Evolutionary conservation across 2,329 filamentous ascomycete genomes (phyloP), one percentile per base, ranked within the genome.

Genomic region (Colletotrichum shisoi): DNA sequence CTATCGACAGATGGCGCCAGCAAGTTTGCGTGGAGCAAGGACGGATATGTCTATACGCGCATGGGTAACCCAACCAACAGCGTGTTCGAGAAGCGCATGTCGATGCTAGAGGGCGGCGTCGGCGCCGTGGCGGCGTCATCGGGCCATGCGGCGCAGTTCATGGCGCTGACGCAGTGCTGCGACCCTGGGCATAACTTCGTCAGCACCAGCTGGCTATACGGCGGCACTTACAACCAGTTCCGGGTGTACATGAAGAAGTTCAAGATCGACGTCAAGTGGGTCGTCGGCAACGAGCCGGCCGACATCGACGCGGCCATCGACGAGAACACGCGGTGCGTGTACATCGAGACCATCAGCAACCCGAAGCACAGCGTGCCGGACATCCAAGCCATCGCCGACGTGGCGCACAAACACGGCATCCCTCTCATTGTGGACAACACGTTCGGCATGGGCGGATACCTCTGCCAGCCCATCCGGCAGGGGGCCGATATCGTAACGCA

Each of bases 201-300:
- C 53, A 90, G 92, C n/a, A 97, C 94, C 7, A 89, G 89, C 60
- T 97, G 96, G 80, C 83, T 97, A 67, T 97, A 97, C 80, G 94
- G 94, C 71, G 94, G 94, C 77, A 97, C 94, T 12, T 97, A 97
- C 84, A 97, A 97, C 81, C 94, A 97, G 82, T 88, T 97, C 81
- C 97, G 97, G 80, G 93, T 97, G 51, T 86, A 93, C 71, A 84
- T 97, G 65, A 91, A 92, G 6, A 88, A 94, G 17, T 81, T 97
- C 54, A 94, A 94, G 67, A 93, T 97, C 75, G 83, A 84, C 46
- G 94, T 93, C 75, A 96, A 94, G 81, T 97, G 97, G 73, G 86
- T 97, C 73, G 84, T 88, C 58, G 92, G 92, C 49, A 93, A 97
- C 78, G 88, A 88, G 67, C 82, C 91, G 9, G 89, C 90, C 71